Evolutionary conservation across 257 asterid species (phyloP), one percentile per base, ranked within the genome.

Genomic region (Rehmannia glutinosa): DNA sequence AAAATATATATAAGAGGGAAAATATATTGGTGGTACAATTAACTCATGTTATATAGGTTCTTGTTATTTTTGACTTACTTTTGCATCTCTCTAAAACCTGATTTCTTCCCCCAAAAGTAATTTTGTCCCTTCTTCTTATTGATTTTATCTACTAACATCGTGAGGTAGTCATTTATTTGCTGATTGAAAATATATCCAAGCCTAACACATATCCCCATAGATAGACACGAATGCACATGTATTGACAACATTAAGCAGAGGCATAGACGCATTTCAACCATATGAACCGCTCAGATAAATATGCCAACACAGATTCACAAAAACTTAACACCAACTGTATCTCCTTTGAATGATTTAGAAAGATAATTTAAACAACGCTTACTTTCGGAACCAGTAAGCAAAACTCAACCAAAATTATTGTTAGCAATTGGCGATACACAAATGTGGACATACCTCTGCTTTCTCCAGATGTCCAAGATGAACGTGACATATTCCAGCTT

Each of bases 401-500:
- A 63, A 63, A 45, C 54, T 70, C 46, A 45, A 41, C 35, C 7
- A 50, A 7, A 63, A 10, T 53, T 16, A 21, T 32, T 19, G 3
- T 45, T 39, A 51, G 43, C 11, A 46, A 52, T 32, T 36, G 15
- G 52, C 51, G 59, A 71, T 38, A 58, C 62, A 63, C 13, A 50
- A 42, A 45, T 15, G 33, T 57, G 43, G 42, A 55, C 87, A 43
- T 38, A 81, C 93, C 87, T 90, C 82, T 39, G 94, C 91, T 68
- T 80, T 80, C 73, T 84, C 88, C 76, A 75, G 47, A 73, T 87
- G 74, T 41, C 89, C 84, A 47, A 90, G 90, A 78, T 84, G 87
- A 79, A 80, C 74, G 55, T 80, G 84, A 61, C 96, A 90, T 61
- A 87, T 78, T 70, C 97, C 97, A 73, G 97, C 94, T 80, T 85